Evolutionary conservation across 306 rosid genomes (phyloP).

Genomic region (Urtica urens): DNA sequence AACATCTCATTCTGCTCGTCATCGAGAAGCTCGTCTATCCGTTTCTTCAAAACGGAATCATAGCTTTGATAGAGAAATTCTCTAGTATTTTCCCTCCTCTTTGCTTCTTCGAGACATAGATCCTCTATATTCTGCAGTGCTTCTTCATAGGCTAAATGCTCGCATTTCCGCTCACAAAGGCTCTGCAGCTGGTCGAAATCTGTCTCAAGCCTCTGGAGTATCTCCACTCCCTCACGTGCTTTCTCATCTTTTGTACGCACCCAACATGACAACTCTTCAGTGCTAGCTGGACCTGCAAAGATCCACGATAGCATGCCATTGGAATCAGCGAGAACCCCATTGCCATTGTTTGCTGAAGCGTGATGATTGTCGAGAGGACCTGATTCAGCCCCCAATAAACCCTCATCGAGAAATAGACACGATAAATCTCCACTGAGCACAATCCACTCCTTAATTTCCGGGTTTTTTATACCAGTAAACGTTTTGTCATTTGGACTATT

Average conservation of each 20-base stretch:
- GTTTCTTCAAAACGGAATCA: slow-evolving; percentile 60
- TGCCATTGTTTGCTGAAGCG: slow-evolving; percentile 29
- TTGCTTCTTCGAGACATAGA: slow-evolving; percentile 77
- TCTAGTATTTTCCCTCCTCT: slow-evolving; percentile 50
- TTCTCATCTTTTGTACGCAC: slow-evolving; percentile 58
- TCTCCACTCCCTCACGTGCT: slow-evolving; percentile 52
- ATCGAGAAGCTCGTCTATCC: slow-evolving; percentile 70
- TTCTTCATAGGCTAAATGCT: slow-evolving; percentile 60
- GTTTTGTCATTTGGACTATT: slow-evolving; percentile 37
- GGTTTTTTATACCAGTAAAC: slow-evolving; percentile 27
- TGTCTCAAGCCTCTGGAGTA: slow-evolving; percentile 64
- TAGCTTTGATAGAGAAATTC: slow-evolving; percentile 60
- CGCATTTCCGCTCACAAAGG: slow-evolving; percentile 78
- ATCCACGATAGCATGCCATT: slow-evolving; percentile 70
- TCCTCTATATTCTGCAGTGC: slow-evolving; percentile 73
- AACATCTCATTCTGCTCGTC: slow-evolving; percentile 51
- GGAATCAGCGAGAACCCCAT: slow-evolving; percentile 26
- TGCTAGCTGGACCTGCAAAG: slow-evolving; percentile 56
- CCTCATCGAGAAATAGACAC: slow-evolving; percentile 61
- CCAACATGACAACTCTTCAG: slow-evolving; percentile 73
- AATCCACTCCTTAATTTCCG: slow-evolving; percentile 60
- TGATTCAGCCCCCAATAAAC: slow-evolving; percentile 37
- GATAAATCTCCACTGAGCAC: slow-evolving; percentile 75
- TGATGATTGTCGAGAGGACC: slow-evolving; percentile 26
- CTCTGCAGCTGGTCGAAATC: slow-evolving; percentile 66